These are phyloP conservation scores for Botrytis aclada DNA, from an alignment of 2,329 filamentous ascomycete genomes.

Conservation along the genomic window DNA sequence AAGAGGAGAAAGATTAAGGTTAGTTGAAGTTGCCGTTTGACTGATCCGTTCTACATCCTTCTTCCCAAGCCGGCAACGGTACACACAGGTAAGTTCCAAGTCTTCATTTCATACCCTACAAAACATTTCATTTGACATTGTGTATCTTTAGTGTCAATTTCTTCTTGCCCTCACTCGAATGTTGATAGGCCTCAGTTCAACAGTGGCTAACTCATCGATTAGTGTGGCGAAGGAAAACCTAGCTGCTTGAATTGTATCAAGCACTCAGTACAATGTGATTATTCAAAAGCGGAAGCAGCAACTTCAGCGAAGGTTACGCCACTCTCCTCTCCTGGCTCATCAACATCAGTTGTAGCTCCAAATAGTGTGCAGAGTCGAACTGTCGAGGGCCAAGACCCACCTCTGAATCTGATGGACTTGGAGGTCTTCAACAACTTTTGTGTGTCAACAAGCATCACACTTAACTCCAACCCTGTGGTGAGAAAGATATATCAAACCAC, in stretches of 20 bases:
- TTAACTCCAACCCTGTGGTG: slow-evolving; percentile 41
- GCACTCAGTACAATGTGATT: slow-evolving; percentile 20
- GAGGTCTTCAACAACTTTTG: slow-evolving; percentile 52
- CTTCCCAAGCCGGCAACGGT: background rate
- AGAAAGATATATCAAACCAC: slow-evolving; percentile 45
- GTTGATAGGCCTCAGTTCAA: background rate
- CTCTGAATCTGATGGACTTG: slow-evolving; percentile 38
- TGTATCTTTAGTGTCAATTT: background rate
- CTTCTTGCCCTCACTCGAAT: background rate
- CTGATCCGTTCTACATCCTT: background rate
- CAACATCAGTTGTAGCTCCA: background rate
- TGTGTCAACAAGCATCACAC: slow-evolving; percentile 45
- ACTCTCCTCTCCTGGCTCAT: background rate
- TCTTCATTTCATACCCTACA: background rate
- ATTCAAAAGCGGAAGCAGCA: background rate
- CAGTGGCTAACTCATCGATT: slow-evolving; percentile 20
- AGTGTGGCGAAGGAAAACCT: slow-evolving; percentile 24
- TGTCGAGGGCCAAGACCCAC: background rate
- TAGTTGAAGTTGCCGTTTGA: background rate
- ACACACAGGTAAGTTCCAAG: background rate
- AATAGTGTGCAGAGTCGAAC: background rate
- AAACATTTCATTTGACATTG: background rate
- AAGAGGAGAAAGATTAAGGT: slow-evolving; percentile 18
- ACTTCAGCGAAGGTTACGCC: background rate
- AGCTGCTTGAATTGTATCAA: slow-evolving; percentile 22